Evolutionary conservation across 1,284 basidiomycete genomes (phyloP).

Genomic region (Cryptococcus sp.): DNA sequence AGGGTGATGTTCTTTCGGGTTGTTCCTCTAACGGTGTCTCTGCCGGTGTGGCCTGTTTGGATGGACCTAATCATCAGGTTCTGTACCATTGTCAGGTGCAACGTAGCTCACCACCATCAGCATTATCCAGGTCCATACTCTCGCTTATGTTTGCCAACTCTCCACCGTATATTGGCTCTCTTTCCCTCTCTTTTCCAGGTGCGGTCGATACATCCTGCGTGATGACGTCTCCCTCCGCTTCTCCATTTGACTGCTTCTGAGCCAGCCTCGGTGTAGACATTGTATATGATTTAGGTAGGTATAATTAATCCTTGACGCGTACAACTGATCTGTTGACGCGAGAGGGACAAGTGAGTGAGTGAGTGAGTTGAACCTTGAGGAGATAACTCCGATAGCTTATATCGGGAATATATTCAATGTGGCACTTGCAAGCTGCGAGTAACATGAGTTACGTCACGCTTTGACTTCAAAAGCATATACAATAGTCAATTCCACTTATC

Average conservation of each 20-base stretch:
- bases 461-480: too few relatives aligned
- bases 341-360: too few relatives aligned
- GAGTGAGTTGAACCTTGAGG: too few relatives aligned
- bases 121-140: conserved; percentile 14
- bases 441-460: too few relatives aligned
- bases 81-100: conserved; percentile 8
- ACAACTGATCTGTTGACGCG: too few relatives aligned
- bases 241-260: conserved; percentile 26
- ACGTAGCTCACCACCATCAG: background rate
- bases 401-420: too few relatives aligned
- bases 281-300: too few relatives aligned
- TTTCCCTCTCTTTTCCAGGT: conserved; percentile 48
- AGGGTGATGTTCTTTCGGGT: conserved; percentile 28
- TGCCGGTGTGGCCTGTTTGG: conserved; percentile 12
- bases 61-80: conserved; percentile 15
- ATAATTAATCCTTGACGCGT: too few relatives aligned
- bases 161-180: conserved; percentile 45
- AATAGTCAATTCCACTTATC: too few relatives aligned
- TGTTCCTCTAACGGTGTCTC: conserved; percentile 20
- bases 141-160: conserved; percentile 44
- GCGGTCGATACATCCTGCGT: conserved; percentile 42
- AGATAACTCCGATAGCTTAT: too few relatives aligned
- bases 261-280: conserved; percentile 47
- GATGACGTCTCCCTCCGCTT: conserved; percentile 32
- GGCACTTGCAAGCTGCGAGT: too few relatives aligned